A percentile compares a stretch with the other conserved stretches of the same genome.
These are phyloP conservation scores for Pichia kudriavzevii DNA, from an alignment of 1,139 yeast genomes.

Conservation along the genomic window DNA sequence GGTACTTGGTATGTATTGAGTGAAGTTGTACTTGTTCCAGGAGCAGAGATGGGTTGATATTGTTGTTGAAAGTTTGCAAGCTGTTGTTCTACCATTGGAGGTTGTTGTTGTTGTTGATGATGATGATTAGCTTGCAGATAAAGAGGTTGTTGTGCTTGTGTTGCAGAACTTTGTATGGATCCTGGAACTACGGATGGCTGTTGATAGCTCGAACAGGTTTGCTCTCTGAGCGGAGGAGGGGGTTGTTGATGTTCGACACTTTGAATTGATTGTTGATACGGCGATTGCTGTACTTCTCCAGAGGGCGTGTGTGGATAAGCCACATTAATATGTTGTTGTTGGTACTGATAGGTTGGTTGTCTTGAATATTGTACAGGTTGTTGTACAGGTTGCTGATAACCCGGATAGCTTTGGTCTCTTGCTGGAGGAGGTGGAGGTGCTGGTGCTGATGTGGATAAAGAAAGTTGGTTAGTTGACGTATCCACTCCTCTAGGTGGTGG, in stretches of 20 bases:
- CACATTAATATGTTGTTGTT: conserved; percentile 1
- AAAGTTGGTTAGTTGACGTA: not conserved
- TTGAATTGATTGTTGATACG: too few species aligned
- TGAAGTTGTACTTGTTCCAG: conserved; percentile 1
- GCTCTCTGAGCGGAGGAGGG: too few species aligned
- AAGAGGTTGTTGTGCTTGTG: conserved; percentile 3
- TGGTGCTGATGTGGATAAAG: not conserved
- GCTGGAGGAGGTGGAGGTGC: not conserved
- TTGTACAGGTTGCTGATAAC: not conserved
- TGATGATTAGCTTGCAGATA: conserved; percentile 4
- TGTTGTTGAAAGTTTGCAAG: conserved; percentile 9
- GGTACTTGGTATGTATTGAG: not conserved
- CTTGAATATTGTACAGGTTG: not conserved
- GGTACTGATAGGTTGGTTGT: conserved; percentile 1
- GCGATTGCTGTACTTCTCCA: too few species aligned
- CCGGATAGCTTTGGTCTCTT: not conserved
- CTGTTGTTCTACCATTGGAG: not conserved
- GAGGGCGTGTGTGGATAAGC: not conserved
- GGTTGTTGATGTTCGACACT: too few species aligned
- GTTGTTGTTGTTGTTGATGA: conserved; percentile 2
- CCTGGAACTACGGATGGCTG: too few species aligned
- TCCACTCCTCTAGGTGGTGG: too few species aligned
- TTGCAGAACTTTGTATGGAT: too few species aligned
- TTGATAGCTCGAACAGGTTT: too few species aligned
- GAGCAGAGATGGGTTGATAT: conserved; percentile 1